Conservation (phyloP, 2,329 filamentous ascomycete genomes). For the Colletotrichum sp. region DNA sequence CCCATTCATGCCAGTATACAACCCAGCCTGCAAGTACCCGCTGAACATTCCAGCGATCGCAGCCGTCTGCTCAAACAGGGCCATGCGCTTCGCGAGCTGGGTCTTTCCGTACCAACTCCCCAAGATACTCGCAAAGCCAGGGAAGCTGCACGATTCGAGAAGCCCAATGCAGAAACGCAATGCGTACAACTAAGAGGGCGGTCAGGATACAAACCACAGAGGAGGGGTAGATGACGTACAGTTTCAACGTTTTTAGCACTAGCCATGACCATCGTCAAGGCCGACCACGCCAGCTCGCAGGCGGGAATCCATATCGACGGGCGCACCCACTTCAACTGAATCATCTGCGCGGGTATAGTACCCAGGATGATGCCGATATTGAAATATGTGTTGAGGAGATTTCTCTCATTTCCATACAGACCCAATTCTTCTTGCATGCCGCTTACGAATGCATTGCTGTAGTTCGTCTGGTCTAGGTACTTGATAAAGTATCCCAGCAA, state of each 20-base stretch:
- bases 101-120: constrained; percentile 45
- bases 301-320: constrained; percentile 29
- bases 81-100: constrained; percentile 53
- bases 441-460: constrained; percentile 30
- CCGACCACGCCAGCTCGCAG: constrained; percentile 29
- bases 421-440: constrained; percentile 29
- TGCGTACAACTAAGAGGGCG: constrained; percentile 36
- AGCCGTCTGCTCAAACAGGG: constrained; percentile 54
- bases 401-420: constrained; percentile 28
- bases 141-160: constrained; percentile 37
- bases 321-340: constrained; percentile 27
- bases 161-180: constrained; percentile 48
- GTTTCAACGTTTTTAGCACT: constrained; percentile 26
- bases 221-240: not conserved
- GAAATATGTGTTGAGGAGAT: constrained; percentile 25
- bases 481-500: constrained; percentile 18
- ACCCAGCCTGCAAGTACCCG: constrained; percentile 59
- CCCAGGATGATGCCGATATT: constrained; percentile 25
- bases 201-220: not conserved
- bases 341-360: constrained; percentile 30
- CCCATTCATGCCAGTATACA: constrained; percentile 44
- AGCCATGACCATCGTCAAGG: constrained; percentile 9
- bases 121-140: constrained; percentile 35
- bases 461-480: constrained; percentile 33
- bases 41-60: constrained; percentile 60